These are phyloP conservation scores for Talaromyces sp. DNA, from an alignment of 2,329 filamentous ascomycete genomes.

Conservation along the genomic window DNA sequence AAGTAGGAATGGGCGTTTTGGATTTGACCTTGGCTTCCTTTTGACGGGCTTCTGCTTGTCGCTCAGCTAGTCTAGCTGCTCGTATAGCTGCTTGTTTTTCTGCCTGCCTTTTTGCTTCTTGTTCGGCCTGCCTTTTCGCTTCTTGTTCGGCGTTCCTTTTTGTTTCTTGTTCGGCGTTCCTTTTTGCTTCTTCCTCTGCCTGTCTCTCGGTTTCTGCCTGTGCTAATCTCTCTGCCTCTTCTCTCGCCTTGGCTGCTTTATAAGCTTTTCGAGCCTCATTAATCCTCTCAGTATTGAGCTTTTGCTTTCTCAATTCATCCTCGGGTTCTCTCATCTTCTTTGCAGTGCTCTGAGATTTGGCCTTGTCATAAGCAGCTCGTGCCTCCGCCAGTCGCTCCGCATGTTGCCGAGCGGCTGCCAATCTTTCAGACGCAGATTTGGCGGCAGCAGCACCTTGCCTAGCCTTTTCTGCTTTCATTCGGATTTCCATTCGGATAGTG, in stretches of 20 bases:
- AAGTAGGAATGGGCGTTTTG: background rate
- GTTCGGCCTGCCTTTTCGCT: background rate
- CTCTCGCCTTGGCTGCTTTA: constrained; percentile 11
- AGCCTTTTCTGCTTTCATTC: constrained; percentile 11
- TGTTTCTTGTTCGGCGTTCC: no score
- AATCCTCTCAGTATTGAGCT: constrained; percentile 11
- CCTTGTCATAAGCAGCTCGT: constrained; percentile 13
- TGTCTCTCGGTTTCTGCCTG: background rate
- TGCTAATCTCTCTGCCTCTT: constrained; percentile 3
- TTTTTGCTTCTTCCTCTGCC: background rate
- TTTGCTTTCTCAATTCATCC: constrained; percentile 9
- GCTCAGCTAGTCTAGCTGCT: background rate
- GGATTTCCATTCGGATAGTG: constrained; percentile 14
- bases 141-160: background rate
- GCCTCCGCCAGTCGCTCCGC: constrained; percentile 15
- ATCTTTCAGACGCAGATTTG: constrained; percentile 6
- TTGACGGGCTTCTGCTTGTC: background rate
- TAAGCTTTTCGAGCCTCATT: constrained; percentile 14
- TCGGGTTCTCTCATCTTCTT: background rate
- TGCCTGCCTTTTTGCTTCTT: background rate
- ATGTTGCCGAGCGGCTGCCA: constrained; percentile 12
- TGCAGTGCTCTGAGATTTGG: background rate
- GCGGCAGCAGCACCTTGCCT: constrained; percentile 9
- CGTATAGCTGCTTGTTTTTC: background rate
- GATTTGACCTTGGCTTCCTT: constrained; percentile 1